Evolutionary conservation across 495 filamentous ascomycete species (phyloP).

Genomic region (Daldinia concentrica): DNA sequence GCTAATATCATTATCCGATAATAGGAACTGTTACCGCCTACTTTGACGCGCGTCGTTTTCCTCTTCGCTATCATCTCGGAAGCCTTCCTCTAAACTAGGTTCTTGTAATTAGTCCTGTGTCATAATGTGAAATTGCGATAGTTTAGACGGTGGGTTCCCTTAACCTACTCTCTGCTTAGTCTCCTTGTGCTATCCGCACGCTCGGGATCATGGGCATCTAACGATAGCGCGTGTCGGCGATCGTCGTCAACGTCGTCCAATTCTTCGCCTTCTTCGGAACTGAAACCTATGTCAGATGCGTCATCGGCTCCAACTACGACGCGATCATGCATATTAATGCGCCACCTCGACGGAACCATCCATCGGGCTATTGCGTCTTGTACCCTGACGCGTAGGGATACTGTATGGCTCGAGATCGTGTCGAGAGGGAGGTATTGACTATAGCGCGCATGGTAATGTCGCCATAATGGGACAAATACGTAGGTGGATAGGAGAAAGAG

Average conservation of each 20-base stretch:
- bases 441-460: slow-evolving; percentile 77
- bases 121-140: not conserved
- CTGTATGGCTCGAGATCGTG: slow-evolving; percentile 67
- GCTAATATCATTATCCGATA: not conserved
- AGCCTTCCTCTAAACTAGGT: slow-evolving; percentile 73
- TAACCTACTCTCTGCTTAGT: slow-evolving; percentile 74
- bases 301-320: slow-evolving; percentile 52
- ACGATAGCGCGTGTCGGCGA: slow-evolving; percentile 68
- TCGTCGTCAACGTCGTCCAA: slow-evolving; percentile 72
- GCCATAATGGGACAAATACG: slow-evolving; percentile 77
- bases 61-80: slow-evolving; percentile 81
- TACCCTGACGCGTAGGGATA: slow-evolving; percentile 69
- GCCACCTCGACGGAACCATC: slow-evolving; percentile 66
- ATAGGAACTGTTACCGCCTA: slow-evolving; percentile 21
- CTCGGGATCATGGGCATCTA: slow-evolving; percentile 65
- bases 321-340: slow-evolving; percentile 49
- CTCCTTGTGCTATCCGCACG: slow-evolving; percentile 63
- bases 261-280: slow-evolving; percentile 68
- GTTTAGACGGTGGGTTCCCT: slow-evolving; percentile 6
- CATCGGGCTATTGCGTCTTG: slow-evolving; percentile 63
- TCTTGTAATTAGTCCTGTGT: slow-evolving; percentile 34
- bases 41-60: slow-evolving; percentile 50
- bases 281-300: slow-evolving; percentile 55
- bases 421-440: slow-evolving; percentile 74
- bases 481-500: slow-evolving; percentile 78